Percentiles rank a stretch among this genome's conserved stretches.
Evolutionary conservation across 73 alveolate species (phyloP).

Genomic region (Paramecium octaurelia): DNA sequence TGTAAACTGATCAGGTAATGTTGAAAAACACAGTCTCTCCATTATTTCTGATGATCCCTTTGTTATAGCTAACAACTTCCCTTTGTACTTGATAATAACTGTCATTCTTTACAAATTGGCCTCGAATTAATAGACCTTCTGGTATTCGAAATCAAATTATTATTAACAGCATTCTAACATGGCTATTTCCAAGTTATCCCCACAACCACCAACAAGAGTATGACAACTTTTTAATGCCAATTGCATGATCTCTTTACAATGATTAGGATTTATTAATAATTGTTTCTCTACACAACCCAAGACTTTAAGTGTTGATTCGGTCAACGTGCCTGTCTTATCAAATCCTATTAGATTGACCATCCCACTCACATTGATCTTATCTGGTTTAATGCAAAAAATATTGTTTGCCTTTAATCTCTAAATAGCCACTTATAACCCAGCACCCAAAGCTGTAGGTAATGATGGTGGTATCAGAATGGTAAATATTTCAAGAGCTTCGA

Average conservation of each 20-base stretch:
- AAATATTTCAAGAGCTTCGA: slow-evolving; percentile 63
- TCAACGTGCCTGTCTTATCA: slow-evolving; percentile 98
- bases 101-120: slow-evolving; percentile 84
- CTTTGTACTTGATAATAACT: slow-evolving; percentile 71
- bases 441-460: slow-evolving; percentile 75
- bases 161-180: background rate
- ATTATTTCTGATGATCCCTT: slow-evolving; percentile 92
- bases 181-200: background rate
- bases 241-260: background rate
- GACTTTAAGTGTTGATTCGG: slow-evolving; percentile 88
- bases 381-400: slow-evolving; percentile 82
- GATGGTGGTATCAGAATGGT: slow-evolving; percentile 84
- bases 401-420: slow-evolving; percentile 73
- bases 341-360: slow-evolving; percentile 81
- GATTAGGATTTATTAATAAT: background rate
- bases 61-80: slow-evolving; percentile 28
- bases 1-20: slow-evolving; percentile 74
- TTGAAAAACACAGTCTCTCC: slow-evolving; percentile 65
- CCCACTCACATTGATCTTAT: slow-evolving; percentile 88
- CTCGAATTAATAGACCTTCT: background rate
- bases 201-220: background rate
- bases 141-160: background rate
- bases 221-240: slow-evolving; percentile 24
- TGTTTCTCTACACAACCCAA: slow-evolving; percentile 63
- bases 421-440: slow-evolving; percentile 70